Evolutionary conservation across 2,329 filamentous ascomycete species (phyloP).

Genomic region (Ceratocystis colombiana): DNA sequence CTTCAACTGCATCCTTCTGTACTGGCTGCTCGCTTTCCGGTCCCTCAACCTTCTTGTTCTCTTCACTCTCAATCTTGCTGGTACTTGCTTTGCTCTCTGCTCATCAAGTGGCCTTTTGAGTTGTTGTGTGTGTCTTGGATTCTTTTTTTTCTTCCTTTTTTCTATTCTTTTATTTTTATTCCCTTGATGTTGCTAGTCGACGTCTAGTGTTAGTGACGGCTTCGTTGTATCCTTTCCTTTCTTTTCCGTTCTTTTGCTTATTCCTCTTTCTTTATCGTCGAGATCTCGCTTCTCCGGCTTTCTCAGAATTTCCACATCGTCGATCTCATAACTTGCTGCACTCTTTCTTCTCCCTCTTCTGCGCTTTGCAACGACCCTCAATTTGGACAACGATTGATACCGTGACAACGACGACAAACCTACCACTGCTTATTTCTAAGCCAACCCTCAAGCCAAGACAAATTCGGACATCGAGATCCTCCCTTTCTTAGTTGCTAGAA

Average conservation of each 20-base stretch:
- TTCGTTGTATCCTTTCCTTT: slow-evolving; percentile 3
- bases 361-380: background rate
- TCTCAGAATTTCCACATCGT: background rate
- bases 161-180: background rate
- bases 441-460: background rate
- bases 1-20: background rate
- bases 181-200: slow-evolving; percentile 13
- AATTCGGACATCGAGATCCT: background rate
- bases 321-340: background rate
- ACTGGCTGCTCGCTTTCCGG: background rate
- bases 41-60: background rate
- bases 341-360: background rate
- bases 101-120: background rate
- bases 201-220: background rate
- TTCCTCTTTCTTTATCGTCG: background rate
- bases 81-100: background rate
- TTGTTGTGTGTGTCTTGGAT: background rate
- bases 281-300: background rate
- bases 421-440: too few species aligned
- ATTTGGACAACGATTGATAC: too few species aligned
- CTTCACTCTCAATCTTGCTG: background rate
- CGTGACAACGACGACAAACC: too few species aligned
- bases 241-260: background rate
- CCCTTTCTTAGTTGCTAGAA: background rate
- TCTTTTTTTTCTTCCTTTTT: slow-evolving; percentile 6